These are phyloP conservation scores for Syzygium jambos DNA, from an alignment of 345 rosid species.

Conservation along the genomic window DNA sequence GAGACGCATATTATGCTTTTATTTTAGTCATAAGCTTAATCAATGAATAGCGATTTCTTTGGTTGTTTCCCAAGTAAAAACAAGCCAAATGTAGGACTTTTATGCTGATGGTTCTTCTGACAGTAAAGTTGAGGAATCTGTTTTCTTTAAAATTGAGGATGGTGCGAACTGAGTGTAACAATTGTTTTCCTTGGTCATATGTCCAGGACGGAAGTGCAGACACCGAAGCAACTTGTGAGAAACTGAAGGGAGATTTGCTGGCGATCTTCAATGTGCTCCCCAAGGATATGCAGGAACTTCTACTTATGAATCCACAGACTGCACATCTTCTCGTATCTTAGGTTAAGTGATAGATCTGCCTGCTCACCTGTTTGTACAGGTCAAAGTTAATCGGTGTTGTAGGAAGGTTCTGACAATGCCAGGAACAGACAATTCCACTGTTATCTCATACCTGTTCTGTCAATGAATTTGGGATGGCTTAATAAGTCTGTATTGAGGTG, in stretches of 20 bases:
- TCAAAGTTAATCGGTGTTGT: neutral
- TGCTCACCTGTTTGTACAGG: neutral
- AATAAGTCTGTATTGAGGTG: neutral
- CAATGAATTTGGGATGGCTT: neutral
- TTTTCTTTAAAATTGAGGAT: neutral
- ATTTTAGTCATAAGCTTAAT: neutral
- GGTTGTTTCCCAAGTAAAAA: neutral
- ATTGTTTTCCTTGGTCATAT: slow-evolving; percentile 1
- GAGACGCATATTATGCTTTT: neutral
- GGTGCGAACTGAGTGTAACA: neutral
- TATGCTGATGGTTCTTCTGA: neutral
- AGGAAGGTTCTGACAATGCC: neutral
- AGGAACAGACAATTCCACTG: neutral
- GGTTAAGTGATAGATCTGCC: neutral
- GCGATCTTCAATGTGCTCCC: slow-evolving; percentile 69
- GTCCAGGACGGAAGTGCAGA: slow-evolving; percentile 15
- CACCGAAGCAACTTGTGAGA: slow-evolving; percentile 38
- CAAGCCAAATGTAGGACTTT: neutral
- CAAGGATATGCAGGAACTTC: slow-evolving; percentile 79
- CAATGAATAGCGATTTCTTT: neutral
- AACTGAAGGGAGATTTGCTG: slow-evolving; percentile 73
- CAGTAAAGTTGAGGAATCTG: neutral
- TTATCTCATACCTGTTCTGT: neutral
- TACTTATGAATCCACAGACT: slow-evolving; percentile 78
- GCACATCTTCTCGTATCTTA: slow-evolving; percentile 40